A percentile compares a stretch with the other conserved stretches of the same genome.
Evolutionary conservation across 345 rosid species (phyloP).

Genomic region (Lumnitzera racemosa): DNA sequence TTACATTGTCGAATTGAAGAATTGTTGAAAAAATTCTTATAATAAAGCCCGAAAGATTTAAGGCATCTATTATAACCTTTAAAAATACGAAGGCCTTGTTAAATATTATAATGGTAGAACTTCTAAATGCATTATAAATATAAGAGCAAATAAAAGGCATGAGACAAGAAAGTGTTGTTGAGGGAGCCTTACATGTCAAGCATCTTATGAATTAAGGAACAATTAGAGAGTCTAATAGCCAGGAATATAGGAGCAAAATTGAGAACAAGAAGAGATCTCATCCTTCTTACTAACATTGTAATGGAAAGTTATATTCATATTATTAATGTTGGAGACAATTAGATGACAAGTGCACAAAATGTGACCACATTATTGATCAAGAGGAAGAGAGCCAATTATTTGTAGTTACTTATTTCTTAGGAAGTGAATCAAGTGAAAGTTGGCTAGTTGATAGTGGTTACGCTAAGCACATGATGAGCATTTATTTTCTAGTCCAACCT

Average conservation of each 20-base stretch:
- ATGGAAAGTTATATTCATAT: not conserved
- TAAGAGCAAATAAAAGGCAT: not conserved
- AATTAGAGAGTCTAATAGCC: too few species aligned
- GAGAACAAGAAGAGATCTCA: not conserved
- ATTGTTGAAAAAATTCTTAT: not conserved
- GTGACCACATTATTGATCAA: not conserved
- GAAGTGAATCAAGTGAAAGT: too few species aligned
- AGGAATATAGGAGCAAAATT: not conserved
- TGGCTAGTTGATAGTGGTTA: constrained; percentile 12
- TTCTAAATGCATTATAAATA: not conserved
- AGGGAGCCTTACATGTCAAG: not conserved
- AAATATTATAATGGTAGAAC: not conserved
- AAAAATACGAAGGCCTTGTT: not conserved
- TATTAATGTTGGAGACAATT: not conserved
- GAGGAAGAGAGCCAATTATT: not conserved
- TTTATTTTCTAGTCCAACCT: too few species aligned
- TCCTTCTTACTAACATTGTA: not conserved
- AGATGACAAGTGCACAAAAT: not conserved
- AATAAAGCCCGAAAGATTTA: not conserved
- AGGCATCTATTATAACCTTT: not conserved
- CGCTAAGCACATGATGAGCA: constrained; percentile 1
- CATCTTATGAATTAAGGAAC: too few species aligned
- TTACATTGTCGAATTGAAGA: not conserved
- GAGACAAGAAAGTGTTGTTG: not conserved
- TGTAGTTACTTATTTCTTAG: not conserved